These are phyloP conservation scores for Ophiostoma ulmi DNA, from an alignment of 2,329 filamentous ascomycete genomes.

Conservation along the genomic window DNA sequence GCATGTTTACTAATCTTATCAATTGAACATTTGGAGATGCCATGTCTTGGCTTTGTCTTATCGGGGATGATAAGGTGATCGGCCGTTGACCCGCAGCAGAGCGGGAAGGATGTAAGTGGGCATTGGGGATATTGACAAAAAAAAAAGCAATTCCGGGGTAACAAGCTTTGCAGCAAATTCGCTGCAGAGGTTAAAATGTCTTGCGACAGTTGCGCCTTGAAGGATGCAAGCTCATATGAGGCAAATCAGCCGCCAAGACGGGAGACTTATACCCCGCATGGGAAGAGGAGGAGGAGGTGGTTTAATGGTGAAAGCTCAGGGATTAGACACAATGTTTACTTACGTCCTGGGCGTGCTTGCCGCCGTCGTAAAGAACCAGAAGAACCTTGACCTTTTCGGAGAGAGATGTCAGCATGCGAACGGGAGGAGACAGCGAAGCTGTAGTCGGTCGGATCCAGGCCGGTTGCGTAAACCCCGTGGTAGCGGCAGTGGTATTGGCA, in stretches of 20 bases:
- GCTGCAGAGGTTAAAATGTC: background rate
- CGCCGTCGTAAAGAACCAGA: slow-evolving; percentile 87
- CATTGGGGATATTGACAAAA: background rate
- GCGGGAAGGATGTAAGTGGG: slow-evolving; percentile 3
- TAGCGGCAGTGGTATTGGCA: background rate
- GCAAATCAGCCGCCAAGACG: slow-evolving; percentile 1
- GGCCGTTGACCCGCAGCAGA: background rate
- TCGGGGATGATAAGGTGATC: slow-evolving; percentile 3
- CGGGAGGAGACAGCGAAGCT: slow-evolving; percentile 6
- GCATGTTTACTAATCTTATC: background rate
- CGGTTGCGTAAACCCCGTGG: background rate
- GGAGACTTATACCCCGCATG: background rate
- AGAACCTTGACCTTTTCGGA: slow-evolving; percentile 84
- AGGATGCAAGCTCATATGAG: background rate
- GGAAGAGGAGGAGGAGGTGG: background rate
- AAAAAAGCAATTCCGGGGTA: background rate
- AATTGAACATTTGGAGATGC: background rate
- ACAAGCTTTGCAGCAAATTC: background rate
- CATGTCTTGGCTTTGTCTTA: slow-evolving; percentile 4
- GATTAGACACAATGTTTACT: slow-evolving; percentile 30
- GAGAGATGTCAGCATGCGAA: slow-evolving; percentile 51
- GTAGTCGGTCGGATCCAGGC: slow-evolving; percentile 15
- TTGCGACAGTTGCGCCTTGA: background rate
- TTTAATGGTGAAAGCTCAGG: background rate
- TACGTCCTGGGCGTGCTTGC: slow-evolving; percentile 81